Conservation (phyloP, 331 rosid species). For the Rhamnella rubrinervis region DNA sequence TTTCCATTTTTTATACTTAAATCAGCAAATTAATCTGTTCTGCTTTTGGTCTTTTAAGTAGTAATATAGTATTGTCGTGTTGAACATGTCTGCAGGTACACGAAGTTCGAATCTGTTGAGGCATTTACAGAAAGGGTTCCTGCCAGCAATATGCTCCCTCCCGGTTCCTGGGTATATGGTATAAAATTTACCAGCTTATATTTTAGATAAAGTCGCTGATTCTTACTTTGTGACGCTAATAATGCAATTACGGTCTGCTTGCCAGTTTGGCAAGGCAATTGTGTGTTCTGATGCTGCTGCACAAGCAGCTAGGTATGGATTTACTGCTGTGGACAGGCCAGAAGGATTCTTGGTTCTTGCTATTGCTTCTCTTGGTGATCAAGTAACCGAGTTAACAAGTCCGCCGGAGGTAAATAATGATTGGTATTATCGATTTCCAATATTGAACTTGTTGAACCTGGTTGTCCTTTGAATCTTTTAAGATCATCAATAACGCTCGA, state of each 20-base stretch:
- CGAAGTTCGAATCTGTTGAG: slow-evolving; percentile 75
- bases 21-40: background rate
- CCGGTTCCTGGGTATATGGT: slow-evolving; percentile 89
- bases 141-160: slow-evolving; percentile 71
- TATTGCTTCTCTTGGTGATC: slow-evolving; percentile 70
- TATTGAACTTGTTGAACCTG: no score
- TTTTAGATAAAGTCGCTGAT: background rate
- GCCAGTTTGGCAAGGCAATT: slow-evolving; percentile 71
- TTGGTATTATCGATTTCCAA: no score
- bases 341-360: slow-evolving; percentile 88
- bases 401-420: slow-evolving; percentile 47
- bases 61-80: no score
- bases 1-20: background rate
- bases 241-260: background rate
- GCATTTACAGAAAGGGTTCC: slow-evolving; percentile 77
- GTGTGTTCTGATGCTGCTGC: slow-evolving; percentile 85
- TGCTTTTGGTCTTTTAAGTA: no score
- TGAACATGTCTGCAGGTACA: slow-evolving; percentile 41
- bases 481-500: no score
- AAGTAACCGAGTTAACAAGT: slow-evolving; percentile 39
- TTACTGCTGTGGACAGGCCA: slow-evolving; percentile 77
- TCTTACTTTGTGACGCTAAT: background rate
- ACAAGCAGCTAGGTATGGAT: slow-evolving; percentile 78
- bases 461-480: no score
- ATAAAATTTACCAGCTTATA: background rate